Evolutionary conservation across 2,329 filamentous ascomycete species (phyloP).

Genomic region (Talaromyces albobiverticillius): DNA sequence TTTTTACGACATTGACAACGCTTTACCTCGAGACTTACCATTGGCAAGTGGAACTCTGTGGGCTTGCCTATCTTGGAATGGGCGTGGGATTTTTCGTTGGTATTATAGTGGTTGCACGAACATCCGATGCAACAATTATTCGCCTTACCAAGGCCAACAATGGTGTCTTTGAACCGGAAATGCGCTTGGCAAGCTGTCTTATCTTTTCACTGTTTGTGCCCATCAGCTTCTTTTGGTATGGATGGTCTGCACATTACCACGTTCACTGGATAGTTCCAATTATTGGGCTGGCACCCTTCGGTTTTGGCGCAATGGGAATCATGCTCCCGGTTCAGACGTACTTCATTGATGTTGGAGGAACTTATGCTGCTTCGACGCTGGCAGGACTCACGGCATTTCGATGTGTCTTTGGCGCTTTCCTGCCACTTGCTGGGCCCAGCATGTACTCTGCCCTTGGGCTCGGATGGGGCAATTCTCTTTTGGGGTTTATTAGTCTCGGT

Average conservation of each 20-base stretch:
- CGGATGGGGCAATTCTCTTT: slow-evolving; percentile 52
- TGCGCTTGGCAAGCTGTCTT: slow-evolving; percentile 53
- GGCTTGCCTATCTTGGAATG: slow-evolving; percentile 47
- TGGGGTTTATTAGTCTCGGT: slow-evolving; percentile 56
- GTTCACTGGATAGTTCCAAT: slow-evolving; percentile 61
- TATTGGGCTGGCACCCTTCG: slow-evolving; percentile 57
- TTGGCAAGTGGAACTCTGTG: slow-evolving; percentile 43
- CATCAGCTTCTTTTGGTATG: slow-evolving; percentile 56
- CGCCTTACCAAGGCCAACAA: slow-evolving; percentile 31
- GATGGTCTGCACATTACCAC: slow-evolving; percentile 54
- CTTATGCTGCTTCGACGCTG: slow-evolving; percentile 49
- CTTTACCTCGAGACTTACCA: slow-evolving; percentile 49
- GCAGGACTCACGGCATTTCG: slow-evolving; percentile 56
- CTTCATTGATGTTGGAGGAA: slow-evolving; percentile 54
- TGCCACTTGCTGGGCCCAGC: slow-evolving; percentile 59
- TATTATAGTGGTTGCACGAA: slow-evolving; percentile 32
- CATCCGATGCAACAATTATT: slow-evolving; percentile 27
- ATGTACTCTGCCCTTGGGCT: slow-evolving; percentile 47
- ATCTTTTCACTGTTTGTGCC: slow-evolving; percentile 54
- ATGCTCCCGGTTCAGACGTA: slow-evolving; percentile 58
- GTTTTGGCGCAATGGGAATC: slow-evolving; percentile 53
- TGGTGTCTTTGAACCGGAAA: slow-evolving; percentile 43
- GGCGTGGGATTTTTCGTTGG: slow-evolving; percentile 40
- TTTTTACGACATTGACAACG: slow-evolving; percentile 50
- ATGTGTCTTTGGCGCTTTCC: slow-evolving; percentile 55